Conservation (phyloP, 148 eudicot genomes). For the Drosera capensis region DNA sequence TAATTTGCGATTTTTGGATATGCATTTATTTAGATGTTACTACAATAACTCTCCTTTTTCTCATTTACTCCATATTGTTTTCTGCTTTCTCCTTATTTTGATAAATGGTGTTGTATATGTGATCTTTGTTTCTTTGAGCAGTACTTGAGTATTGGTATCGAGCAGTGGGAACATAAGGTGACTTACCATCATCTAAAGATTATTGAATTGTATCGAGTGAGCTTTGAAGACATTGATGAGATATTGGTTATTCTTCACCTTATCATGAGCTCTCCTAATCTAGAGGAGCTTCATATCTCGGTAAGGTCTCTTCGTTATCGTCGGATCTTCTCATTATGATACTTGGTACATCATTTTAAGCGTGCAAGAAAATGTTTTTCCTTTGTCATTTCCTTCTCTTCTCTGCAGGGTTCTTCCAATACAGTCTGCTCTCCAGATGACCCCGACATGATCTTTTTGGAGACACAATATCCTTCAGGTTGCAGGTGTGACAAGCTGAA, state of each 20-base stretch:
- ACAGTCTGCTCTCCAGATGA: conserved; percentile 25
- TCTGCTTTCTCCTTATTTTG: not conserved
- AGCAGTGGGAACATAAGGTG: conserved; percentile 25
- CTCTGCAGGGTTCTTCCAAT: conserved; percentile 61
- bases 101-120: not conserved
- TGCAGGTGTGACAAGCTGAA: conserved; percentile 39
- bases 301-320: conserved; percentile 30
- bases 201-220: conserved; percentile 70
- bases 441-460: conserved; percentile 56
- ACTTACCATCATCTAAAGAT: conserved; percentile 39
- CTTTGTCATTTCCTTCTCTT: not conserved
- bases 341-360: not conserved
- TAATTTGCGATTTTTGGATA: conserved; percentile 9
- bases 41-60: not conserved
- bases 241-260: conserved; percentile 67
- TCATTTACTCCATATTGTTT: not conserved
- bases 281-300: conserved; percentile 76
- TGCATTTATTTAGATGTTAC: too few species aligned
- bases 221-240: conserved; percentile 87
- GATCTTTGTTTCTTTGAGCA: conserved; percentile 7
- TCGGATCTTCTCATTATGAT: not conserved
- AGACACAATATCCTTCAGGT: conserved; percentile 28
- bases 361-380: not conserved
- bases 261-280: conserved; percentile 59
- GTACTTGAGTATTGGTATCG: conserved; percentile 82